Conservation (phyloP, 2,329 filamentous ascomycete genomes). For the Trichothecium roseum region DNA sequence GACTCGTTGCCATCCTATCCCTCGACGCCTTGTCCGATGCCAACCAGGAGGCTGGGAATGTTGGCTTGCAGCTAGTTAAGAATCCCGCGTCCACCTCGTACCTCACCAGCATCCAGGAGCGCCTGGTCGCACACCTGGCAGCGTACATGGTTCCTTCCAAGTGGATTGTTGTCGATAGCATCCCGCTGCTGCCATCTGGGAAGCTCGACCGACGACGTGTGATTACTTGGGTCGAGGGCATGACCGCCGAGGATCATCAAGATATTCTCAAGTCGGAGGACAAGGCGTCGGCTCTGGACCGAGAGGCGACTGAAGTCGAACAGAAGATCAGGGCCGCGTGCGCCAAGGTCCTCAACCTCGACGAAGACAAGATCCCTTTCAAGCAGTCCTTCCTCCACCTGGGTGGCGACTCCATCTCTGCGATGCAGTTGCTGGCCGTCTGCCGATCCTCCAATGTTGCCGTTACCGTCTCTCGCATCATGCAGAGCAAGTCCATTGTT, state of each 20-base stretch:
- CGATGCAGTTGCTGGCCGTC: conserved; percentile 22
- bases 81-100: neutral
- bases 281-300: neutral
- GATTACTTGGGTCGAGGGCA: conserved; percentile 2
- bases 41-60: neutral
- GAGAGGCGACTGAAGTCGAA: conserved; percentile 1
- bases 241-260: conserved; percentile 2
- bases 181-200: conserved; percentile 4
- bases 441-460: conserved; percentile 17
- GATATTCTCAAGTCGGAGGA: conserved; percentile 5
- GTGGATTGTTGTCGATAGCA: conserved; percentile 1
- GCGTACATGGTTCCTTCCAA: conserved; percentile 4
- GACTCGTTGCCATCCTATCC: conserved; percentile 4
- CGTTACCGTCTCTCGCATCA: conserved; percentile 21
- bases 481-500: conserved; percentile 16
- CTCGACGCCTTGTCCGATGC: neutral
- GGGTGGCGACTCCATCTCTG: neutral
- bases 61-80: conserved; percentile 1
- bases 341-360: conserved; percentile 1
- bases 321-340: neutral
- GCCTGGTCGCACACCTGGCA: conserved; percentile 4
- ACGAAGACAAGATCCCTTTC: conserved; percentile 6
- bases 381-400: conserved; percentile 6
- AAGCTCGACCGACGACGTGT: conserved; percentile 5
- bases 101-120: conserved; percentile 5